These are phyloP conservation scores for Tricholomella constricta DNA, from an alignment of 768 basidiomycete genomes.

Conservation along the genomic window DNA sequence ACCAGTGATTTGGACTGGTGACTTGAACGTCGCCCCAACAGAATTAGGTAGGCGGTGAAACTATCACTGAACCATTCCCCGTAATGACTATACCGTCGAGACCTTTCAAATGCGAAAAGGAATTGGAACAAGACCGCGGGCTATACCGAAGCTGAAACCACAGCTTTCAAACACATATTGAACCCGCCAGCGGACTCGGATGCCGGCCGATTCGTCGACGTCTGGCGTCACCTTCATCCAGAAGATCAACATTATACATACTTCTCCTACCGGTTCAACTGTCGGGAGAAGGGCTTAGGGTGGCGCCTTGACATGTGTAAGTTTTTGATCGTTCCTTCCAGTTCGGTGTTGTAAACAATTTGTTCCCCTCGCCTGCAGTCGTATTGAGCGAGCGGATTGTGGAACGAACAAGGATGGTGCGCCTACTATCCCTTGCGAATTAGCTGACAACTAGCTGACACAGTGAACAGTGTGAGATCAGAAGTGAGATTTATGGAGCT, in stretches of 20 bases:
- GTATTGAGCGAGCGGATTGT: slow-evolving; percentile 72
- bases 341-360: not conserved
- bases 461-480: slow-evolving; percentile 68
- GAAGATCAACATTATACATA: slow-evolving; percentile 78
- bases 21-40: slow-evolving; percentile 86
- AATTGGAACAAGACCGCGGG: slow-evolving; percentile 92
- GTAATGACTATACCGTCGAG: slow-evolving; percentile 43
- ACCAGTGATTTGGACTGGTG: slow-evolving; percentile 87
- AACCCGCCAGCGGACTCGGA: slow-evolving; percentile 44
- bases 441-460: not conserved
- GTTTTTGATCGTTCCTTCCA: slow-evolving; percentile 10
- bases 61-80: too few species aligned
- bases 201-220: slow-evolving; percentile 61
- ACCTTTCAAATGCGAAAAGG: slow-evolving; percentile 64
- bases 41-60: slow-evolving; percentile 49
- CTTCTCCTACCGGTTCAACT: slow-evolving; percentile 82
- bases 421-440: slow-evolving; percentile 6
- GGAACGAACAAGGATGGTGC: slow-evolving; percentile 61
- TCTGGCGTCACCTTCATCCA: slow-evolving; percentile 78
- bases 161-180: slow-evolving; percentile 71
- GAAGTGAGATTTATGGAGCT: slow-evolving; percentile 83
- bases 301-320: slow-evolving; percentile 89
- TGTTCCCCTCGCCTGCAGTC: slow-evolving; percentile 42
- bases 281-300: slow-evolving; percentile 76
- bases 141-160: slow-evolving; percentile 81